phyloP scores from a whole-genome alignment of 495 filamentous ascomycete genomes.

The Daldinia loculata region DNA sequence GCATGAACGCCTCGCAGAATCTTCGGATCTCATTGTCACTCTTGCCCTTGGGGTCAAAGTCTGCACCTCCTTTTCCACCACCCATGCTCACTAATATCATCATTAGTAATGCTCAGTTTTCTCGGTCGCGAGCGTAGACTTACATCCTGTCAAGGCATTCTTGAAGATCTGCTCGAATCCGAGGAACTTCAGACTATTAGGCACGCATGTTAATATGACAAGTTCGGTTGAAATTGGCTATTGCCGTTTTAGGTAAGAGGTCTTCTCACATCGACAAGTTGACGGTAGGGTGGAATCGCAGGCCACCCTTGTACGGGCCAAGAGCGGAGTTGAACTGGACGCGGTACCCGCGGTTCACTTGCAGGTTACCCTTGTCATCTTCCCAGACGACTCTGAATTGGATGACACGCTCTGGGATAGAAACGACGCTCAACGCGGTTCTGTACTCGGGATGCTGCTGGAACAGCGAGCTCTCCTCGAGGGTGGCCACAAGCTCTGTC shows the following conservation, averaged over 20 bases:
- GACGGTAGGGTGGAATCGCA: constrained; percentile 94
- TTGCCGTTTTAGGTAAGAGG: neutral
- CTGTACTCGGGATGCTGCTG: constrained; percentile 92
- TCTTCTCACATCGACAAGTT: constrained; percentile 80
- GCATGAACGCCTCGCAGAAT: constrained; percentile 98
- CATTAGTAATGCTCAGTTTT: constrained; percentile 37
- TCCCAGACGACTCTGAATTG: constrained; percentile 99
- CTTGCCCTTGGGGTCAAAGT: constrained; percentile 99
- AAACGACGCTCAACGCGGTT: constrained; percentile 85
- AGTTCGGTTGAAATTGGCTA: neutral
- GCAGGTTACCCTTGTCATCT: constrained; percentile 85
- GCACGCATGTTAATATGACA: constrained; percentile 33
- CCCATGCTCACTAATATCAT: constrained; percentile 83
- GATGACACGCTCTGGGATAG: constrained; percentile 94
- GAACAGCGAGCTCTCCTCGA: constrained; percentile 94
- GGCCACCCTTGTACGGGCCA: constrained; percentile 97
- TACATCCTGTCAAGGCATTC: constrained; percentile 96
- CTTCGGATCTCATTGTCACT: constrained; percentile 95
- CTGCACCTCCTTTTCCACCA: constrained; percentile 96
- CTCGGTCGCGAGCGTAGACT: constrained; percentile 52
- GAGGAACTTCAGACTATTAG: constrained; percentile 82
- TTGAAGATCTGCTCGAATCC: constrained; percentile 99
- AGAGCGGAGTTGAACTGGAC: constrained; percentile 99
- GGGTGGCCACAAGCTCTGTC: constrained; percentile 89
- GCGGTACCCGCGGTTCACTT: constrained; percentile 96